phyloP scores from a whole-genome alignment of 306 rosid species.

The Fragaria ananassa region DNA sequence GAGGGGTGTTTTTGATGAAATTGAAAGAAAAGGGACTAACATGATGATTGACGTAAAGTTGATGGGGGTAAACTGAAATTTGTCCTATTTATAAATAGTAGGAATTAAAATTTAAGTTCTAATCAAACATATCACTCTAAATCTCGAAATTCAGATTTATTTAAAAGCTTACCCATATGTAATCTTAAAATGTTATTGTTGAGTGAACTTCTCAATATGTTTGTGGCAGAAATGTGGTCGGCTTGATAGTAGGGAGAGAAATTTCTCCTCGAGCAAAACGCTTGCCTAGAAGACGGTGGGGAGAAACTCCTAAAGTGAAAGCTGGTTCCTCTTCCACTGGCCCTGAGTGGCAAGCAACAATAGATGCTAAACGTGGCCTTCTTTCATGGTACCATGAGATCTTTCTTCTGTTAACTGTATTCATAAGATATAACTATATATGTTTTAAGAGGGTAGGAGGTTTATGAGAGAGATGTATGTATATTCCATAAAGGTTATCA shows the following conservation, averaged over 20 bases:
- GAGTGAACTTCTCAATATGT: conserved; percentile 4
- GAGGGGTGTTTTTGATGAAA: no score
- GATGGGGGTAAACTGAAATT: no score
- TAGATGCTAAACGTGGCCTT: conserved; percentile 48
- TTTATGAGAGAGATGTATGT: background rate
- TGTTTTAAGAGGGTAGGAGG: background rate
- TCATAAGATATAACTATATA: background rate
- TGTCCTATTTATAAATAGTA: background rate
- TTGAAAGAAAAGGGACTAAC: no score
- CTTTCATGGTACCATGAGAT: conserved; percentile 43
- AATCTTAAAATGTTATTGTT: background rate
- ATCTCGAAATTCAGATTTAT: background rate
- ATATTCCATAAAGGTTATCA: background rate
- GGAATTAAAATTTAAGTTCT: background rate
- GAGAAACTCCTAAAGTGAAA: conserved; percentile 32
- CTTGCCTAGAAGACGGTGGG: conserved; percentile 32
- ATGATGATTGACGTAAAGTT: no score
- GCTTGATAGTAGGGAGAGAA: conserved; percentile 44
- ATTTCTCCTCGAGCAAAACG: conserved; percentile 45
- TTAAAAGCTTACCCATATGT: background rate
- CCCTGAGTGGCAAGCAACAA: conserved; percentile 27
- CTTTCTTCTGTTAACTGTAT: background rate
- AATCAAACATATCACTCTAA: background rate
- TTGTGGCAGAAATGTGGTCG: conserved; percentile 42
- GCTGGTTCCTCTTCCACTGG: conserved; percentile 18